Evolutionary conservation across 371 early-diverging fungal species (phyloP), one percentile per base, ranked within the genome.

Genomic region (Mortierella sp.): DNA sequence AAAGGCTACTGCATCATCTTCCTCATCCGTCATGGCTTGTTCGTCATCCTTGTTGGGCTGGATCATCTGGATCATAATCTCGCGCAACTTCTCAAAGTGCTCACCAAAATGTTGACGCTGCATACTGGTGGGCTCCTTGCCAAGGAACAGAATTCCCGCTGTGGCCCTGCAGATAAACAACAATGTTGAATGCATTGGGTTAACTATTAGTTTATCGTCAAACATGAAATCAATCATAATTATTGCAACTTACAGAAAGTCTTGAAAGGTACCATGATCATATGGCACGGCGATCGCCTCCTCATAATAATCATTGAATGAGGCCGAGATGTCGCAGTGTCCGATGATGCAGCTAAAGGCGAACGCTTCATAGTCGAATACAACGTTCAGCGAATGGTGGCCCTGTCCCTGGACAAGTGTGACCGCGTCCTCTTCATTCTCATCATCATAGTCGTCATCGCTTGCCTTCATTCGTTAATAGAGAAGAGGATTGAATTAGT

Each of bases 291-390:
- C 43, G 48, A 72, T 50, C 8, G 77, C 71, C 21, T 71, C 61
- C 61, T 77, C 59, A 61, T 75, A 75, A 55, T 75, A 75, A 40
- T 34, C 55, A 26, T 53, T 75, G 70, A 69, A 75, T 40, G 69
- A 28, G 13, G 19, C 55, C 40, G 75, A 75, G 40, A 75, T 43
- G 44, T 75, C 75, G 13, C 43, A 54, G 13, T 61, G 14, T 40
- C 70, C 55, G 21, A 75, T 40, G 70, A 69, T 43, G 64, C 75
- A 69, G 53, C 26, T 31, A 43, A 69, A 75, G 37, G 0, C 19
- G 64, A 75, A 75, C 14, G 69, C 69, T 54, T 75, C 55, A 48
- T 43, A 75, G 55, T 75, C 75, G 37, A 75, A 75, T 44, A 75
- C 70, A 6, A 69, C 46, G 55, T 75, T 75, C 53, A 75, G 55